These are phyloP conservation scores for Coemansia sp. DNA, from an alignment of 192 early-diverging fungal species.

Conservation along the genomic window DNA sequence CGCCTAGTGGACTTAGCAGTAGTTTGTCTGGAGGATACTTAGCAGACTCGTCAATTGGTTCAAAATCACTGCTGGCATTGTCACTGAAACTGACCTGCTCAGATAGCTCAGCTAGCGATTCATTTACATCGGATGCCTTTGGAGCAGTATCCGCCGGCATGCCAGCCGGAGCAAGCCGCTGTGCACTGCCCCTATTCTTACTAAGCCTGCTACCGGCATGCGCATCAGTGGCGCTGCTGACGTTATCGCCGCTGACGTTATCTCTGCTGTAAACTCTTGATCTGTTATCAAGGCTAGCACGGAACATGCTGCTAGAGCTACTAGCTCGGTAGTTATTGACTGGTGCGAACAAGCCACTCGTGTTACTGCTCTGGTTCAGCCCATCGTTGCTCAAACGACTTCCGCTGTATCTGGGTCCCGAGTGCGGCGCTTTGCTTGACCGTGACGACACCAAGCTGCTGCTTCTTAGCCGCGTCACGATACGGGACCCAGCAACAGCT, in stretches of 20 bases:
- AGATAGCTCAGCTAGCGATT: not conserved
- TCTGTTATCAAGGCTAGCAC: slow-evolving; percentile 2
- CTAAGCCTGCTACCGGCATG: not conserved
- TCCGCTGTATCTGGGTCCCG: not conserved
- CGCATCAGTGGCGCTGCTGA: not conserved
- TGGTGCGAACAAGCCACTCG: slow-evolving; percentile 28
- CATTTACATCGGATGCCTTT: not conserved
- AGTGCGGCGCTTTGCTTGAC: not conserved
- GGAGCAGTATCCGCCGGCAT: not conserved
- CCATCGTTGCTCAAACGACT: slow-evolving; percentile 5
- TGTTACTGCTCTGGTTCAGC: slow-evolving; percentile 7
- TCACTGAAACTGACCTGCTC: not conserved
- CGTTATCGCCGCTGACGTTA: not conserved
- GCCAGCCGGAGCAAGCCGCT: not conserved
- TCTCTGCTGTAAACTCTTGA: not conserved
- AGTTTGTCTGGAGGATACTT: not conserved
- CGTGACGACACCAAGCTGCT: slow-evolving; percentile 19
- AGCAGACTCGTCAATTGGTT: not conserved
- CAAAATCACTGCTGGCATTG: not conserved
- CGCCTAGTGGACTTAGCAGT: slow-evolving; percentile 2
- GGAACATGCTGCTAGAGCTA: not conserved
- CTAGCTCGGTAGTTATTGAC: slow-evolving; percentile 21
- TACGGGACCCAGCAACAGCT: slow-evolving; percentile 5
- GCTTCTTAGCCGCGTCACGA: slow-evolving; percentile 20
- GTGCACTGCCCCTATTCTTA: not conserved